Evolutionary conservation across 2,329 filamentous ascomycete species (phyloP).

Genomic region (Ophiostoma sp.): DNA sequence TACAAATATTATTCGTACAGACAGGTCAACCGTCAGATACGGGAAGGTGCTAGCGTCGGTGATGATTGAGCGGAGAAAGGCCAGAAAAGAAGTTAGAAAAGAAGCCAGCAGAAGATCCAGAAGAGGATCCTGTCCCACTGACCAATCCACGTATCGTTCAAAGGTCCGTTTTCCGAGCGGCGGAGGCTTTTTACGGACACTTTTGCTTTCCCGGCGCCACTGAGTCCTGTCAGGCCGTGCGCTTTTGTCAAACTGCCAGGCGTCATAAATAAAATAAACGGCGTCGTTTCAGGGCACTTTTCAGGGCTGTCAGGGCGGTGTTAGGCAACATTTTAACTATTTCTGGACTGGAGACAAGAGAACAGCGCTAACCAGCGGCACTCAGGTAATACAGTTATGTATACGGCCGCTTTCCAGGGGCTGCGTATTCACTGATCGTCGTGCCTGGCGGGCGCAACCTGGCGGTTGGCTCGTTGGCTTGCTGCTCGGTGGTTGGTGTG

Average conservation of each 20-base stretch:
- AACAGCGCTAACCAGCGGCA: neutral
- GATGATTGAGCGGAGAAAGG: neutral
- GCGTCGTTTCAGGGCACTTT: neutral
- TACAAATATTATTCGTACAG: neutral
- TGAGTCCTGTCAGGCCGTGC: neutral
- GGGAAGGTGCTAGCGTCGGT: conserved; percentile 3
- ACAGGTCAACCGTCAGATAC: conserved; percentile 7
- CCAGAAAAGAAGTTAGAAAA: neutral
- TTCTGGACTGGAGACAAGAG: neutral
- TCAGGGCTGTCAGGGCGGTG: neutral
- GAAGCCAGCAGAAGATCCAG: neutral
- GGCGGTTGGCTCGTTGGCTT: neutral
- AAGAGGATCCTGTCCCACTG: neutral
- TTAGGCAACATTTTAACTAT: neutral
- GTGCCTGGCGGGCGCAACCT: neutral
- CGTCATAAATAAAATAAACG: neutral
- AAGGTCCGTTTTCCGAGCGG: neutral
- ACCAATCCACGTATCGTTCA: neutral
- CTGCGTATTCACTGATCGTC: neutral
- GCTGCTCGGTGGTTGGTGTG: neutral
- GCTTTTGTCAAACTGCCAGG: neutral
- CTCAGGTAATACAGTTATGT: neutral
- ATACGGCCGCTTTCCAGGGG: neutral
- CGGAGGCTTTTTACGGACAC: conserved; percentile 2
- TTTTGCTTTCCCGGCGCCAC: neutral